Evolutionary conservation across 306 rosid genomes (phyloP), one percentile per base, ranked within the genome.

Genomic region (Dryas drummondii): DNA sequence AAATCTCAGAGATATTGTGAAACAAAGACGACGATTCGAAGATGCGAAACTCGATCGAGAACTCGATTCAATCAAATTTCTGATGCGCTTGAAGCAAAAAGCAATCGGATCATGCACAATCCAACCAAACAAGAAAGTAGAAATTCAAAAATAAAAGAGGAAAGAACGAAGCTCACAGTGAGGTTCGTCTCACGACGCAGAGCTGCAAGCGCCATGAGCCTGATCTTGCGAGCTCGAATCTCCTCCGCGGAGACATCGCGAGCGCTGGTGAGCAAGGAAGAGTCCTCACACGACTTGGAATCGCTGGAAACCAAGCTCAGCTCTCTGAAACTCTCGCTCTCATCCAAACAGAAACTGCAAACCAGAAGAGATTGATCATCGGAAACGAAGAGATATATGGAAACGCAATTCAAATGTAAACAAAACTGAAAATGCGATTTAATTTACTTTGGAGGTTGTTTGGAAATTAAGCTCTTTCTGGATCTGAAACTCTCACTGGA

Each of bases 171-270:
- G 44, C 53, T 48, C 41, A 90, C 97, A 88, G 84, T 84, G 70
- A 87, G 86, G 64, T 81, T 85, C 87, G 86, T 80, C 76, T 81
- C 87, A 42, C 66, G 78, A 72, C 61, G 80, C 57, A 84, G 79
- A 80, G 87, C 54, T 5, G 71, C 78, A 15, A 87, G 80, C 59
- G 84, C 80, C 32, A 77, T 53, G 74, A 74, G 80, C 51, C 80
- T 82, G 57, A 66, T 62, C 60, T 47, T 19, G 2, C 70, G 81
- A 1, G 82, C 80, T 42, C 51, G 83, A 83, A 69, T 72, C 52
- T 82, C 82, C 3, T 85, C 90, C 4, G 76, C 78, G 2, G 91
- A 91, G 57, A 45, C 86, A 16, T 84, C 92, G 51, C 71, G 59
- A 27, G 72, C 37, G 37, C 37, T 59, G 44, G 72, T 70, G 70